Percentiles rank a stretch among this genome's conserved stretches.
phyloP scores from a whole-genome alignment of 2,329 filamentous ascomycete genomes.

The Cladophialophora carrionii region DNA sequence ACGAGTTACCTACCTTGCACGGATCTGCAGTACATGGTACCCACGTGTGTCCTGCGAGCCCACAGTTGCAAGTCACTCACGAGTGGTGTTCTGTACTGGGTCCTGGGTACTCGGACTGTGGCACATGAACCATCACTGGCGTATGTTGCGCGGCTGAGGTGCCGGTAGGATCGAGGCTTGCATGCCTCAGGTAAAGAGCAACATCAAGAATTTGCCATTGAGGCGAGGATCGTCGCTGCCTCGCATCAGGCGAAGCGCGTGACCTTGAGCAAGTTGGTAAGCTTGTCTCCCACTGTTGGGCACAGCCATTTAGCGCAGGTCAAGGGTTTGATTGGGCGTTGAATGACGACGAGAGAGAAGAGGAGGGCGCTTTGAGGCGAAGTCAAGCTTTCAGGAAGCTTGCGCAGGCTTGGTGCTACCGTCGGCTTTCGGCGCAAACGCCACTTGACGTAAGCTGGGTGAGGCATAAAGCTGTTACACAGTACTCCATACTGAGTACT shows the following conservation, averaged over 20 bases:
- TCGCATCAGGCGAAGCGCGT: neutral
- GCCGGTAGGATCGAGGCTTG: neutral
- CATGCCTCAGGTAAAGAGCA: neutral
- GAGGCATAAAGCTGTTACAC: neutral
- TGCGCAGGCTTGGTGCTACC: neutral
- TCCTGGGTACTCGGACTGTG: no score
- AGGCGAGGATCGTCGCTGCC: neutral
- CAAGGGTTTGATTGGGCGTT: neutral
- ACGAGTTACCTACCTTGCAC: no score
- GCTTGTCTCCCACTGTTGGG: neutral
- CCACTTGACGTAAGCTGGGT: neutral
- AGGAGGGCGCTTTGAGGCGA: neutral
- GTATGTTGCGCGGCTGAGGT: neutral
- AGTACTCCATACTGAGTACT: no score
- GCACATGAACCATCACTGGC: neutral
- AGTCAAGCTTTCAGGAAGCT: neutral
- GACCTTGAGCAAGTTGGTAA: conserved; percentile 5
- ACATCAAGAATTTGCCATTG: neutral
- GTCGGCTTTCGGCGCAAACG: neutral
- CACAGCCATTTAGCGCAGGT: neutral
- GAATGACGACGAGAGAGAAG: neutral
- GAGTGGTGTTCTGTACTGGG: neutral
- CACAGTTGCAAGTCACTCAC: neutral
- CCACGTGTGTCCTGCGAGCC: neutral
- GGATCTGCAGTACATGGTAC: neutral